Evolutionary conservation across 2,329 filamentous ascomycete genomes (phyloP), one percentile per base, ranked within the genome.

Genomic region (Aspergillus amoenus): DNA sequence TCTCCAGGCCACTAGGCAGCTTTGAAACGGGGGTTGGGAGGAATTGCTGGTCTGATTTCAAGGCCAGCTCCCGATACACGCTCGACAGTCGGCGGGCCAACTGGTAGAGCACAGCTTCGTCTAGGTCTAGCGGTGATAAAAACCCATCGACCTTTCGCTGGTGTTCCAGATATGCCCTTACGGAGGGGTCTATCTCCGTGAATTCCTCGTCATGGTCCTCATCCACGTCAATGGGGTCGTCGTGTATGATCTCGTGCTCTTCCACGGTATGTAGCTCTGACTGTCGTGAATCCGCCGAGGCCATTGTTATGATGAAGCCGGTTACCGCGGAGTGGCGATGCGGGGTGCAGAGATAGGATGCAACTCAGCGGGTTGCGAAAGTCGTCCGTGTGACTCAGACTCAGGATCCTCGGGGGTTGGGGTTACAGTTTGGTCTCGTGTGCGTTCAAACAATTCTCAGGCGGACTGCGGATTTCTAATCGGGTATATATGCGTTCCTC

Each of bases 1-100:
- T 80, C 65, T 84, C 82, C 61, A 78, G 73, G 17, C 82, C 82
- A 1, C 76, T 80, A 12, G 78, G 78, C 30, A 80, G 64, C 57
- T 72, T 71, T 18, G 78, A 79, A 18, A 79, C 76, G 0, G 78
- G 78, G 0, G 78, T 80, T 15, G 78, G 78, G 30, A 80, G 63
- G 57, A 80, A 80, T 60, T 80, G 77, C 61, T 79, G 69, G 45
- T 78, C 73, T 13, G 78, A 80, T 7, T 72, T 72, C 53, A 75
- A 62, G 34, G 78, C 78, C 54, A 80, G 69, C 40, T 79, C 67
- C 48, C 69, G 70, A 63, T 79, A 80, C 41, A 77, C 73, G 49
- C 68, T 68, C 40, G 76, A 78, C 61, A 80, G 79, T 47, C 76
- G 73, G 58, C 76, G 76, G 42, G 77, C 77, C 41, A 80, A 66